Base-by-base conservation (phyloP, 75 land plant genomes). In the Sequoia sempervirens region DNA sequence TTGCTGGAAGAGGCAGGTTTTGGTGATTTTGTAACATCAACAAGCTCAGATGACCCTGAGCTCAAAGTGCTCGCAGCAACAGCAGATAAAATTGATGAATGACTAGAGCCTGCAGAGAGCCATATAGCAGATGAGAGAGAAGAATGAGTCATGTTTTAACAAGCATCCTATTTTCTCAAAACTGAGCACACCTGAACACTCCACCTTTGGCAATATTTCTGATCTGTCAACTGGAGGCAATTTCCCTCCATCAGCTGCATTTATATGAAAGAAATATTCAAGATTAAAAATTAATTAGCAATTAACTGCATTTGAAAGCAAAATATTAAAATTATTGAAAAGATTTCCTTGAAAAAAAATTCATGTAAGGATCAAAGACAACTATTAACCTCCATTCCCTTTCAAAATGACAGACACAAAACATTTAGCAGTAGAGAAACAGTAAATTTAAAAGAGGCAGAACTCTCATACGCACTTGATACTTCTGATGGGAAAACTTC, bases 1-100 rank as follows among this genome's bases (percentile, higher is more conserved):
- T 78, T 78, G 30, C 80, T 78, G 80, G 80, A 78, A 26, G 80
- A 41, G 47, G 50, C 30, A 43, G 50, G 50, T 11, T 45, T 78
- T 78, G 80, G 9, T 45, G 47, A n/a, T 45, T 78, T 46, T 11
- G 40, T 26, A 78, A 78, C 30, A 45, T 43, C 50, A 26, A 45
- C 80, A 23, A 43, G 28, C 79, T 76, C 79, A 76, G 47, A 78
- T 78, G 80, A 26, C 30, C 26, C 23, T 78, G 80, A 9, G 26
- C 47, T 41, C 40, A 78, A 43, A 78, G 80, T 9, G 41, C 78
- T 20, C 23, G 23, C 78, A 38, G 40, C 20, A 73, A 37, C 36
- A 37, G 75, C 75, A 15, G 43, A 40, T 37, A 75, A 32, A 38
- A 7, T 20, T 78, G 80, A 78, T 43, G 47, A 37, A 78, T 3